A percentile compares a stretch with the other conserved stretches of the same genome.
phyloP scores from a whole-genome alignment of 225 moss, liverwort and hornwort genomes.

The Bryoerythrophyllum caledonicum region DNA sequence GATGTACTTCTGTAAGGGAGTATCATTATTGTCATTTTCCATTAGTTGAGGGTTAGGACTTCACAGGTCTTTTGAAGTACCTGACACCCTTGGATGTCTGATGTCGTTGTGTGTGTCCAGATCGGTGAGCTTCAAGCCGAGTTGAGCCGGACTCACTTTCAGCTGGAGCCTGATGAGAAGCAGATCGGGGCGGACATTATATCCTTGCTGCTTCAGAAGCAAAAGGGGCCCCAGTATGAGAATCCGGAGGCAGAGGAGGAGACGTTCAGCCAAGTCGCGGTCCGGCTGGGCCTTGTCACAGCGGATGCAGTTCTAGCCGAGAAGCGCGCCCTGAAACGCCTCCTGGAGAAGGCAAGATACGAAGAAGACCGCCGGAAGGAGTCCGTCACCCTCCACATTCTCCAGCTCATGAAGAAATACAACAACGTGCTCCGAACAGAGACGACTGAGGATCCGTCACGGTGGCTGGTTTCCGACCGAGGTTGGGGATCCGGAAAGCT shows the following conservation, averaged over 20 bases:
- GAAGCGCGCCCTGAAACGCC: constrained; percentile 63
- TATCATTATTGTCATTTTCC: constrained; percentile 20
- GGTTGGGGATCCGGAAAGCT: constrained; percentile 62
- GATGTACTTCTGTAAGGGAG: constrained; percentile 23
- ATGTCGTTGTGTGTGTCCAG: constrained; percentile 36
- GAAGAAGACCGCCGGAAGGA: constrained; percentile 83
- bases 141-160: constrained; percentile 57
- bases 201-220: constrained; percentile 75
- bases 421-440: constrained; percentile 59
- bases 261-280: constrained; percentile 69
- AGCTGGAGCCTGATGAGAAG: constrained; percentile 69
- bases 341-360: constrained; percentile 63
- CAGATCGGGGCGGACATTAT: constrained; percentile 79
- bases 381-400: constrained; percentile 64
- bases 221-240: constrained; percentile 72
- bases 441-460: constrained; percentile 37
- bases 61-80: constrained; percentile 27
- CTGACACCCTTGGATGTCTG: not conserved
- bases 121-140: constrained; percentile 54
- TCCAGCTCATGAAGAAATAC: constrained; percentile 72
- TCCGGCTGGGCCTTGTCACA: constrained; percentile 54
- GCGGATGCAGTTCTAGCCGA: constrained; percentile 64
- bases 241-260: constrained; percentile 81
- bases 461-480: constrained; percentile 56
- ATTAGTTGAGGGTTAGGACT: constrained; percentile 18